These are phyloP conservation scores for Lentinula sp. DNA, from an alignment of 768 basidiomycete genomes.

Conservation along the genomic window DNA sequence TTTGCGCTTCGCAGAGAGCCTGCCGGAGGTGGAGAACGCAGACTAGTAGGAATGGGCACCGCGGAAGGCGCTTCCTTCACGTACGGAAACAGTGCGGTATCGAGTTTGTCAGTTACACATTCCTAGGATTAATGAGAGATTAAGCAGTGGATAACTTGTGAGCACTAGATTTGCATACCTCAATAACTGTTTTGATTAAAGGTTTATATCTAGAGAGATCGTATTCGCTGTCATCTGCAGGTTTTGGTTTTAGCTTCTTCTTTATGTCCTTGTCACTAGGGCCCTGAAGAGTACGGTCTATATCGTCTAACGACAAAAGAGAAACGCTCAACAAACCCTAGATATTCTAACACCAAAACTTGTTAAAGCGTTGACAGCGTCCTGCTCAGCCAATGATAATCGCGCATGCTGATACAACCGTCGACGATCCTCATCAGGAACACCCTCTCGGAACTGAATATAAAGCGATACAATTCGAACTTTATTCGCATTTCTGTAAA, in stretches of 20 bases:
- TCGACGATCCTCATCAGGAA: slow-evolving; percentile 96
- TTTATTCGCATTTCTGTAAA: slow-evolving; percentile 76
- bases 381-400: slow-evolving; percentile 82
- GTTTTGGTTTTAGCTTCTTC: slow-evolving; percentile 78
- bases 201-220: slow-evolving; percentile 95
- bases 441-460: slow-evolving; percentile 91
- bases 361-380: slow-evolving; percentile 83
- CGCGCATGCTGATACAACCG: slow-evolving; percentile 94
- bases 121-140: slow-evolving; percentile 45
- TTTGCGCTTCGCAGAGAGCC: slow-evolving; percentile 85
- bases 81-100: slow-evolving; percentile 81
- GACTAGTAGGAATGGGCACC: slow-evolving; percentile 35
- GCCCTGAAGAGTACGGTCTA: slow-evolving; percentile 34
- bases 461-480: slow-evolving; percentile 95
- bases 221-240: slow-evolving; percentile 81
- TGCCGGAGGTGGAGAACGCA: slow-evolving; percentile 50
- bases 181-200: slow-evolving; percentile 69
- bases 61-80: slow-evolving; percentile 71
- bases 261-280: slow-evolving; percentile 73
- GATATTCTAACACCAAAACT: slow-evolving; percentile 79
- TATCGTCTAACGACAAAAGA: background rate
- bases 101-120: slow-evolving; percentile 72
- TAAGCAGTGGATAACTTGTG: too few relatives aligned
- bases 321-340: slow-evolving; percentile 47
- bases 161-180: slow-evolving; percentile 40